Base-by-base conservation (phyloP, 768 basidiomycete genomes). In the Sistotremastrum suecicum region DNA sequence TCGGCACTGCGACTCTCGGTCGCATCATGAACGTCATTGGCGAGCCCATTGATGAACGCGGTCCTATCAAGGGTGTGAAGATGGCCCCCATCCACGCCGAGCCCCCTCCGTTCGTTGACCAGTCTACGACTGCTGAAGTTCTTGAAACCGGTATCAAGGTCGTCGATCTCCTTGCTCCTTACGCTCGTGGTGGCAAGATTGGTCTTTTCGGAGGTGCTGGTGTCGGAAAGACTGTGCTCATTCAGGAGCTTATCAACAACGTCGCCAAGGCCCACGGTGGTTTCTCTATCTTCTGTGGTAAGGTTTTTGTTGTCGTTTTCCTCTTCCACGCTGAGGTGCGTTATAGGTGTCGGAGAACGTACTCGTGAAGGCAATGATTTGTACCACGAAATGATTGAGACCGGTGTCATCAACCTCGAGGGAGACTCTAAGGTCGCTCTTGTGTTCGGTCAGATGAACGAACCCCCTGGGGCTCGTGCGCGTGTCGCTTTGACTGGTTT, bases 1-100 rank as follows among this genome's bases (percentile, higher is more conserved):
- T 99, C 60, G 95, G 95, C 52, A 78, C 77, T 50, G 88, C 76
- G 48, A 92, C 88, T 47, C 82, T 99, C 49, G 95, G 95, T 42
- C 90, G 95, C 60, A 99, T 99, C 76, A 98, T 99, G 90, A 99
- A 98, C 69, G 95, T 99, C 68, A 98, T 99, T 69, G 95, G 95
- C 59, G 92, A 98, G 65, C 91, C 95, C 61, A 98, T 99, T 64
- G 95, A 99, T 67, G 92, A 98, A 66, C 91, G 95, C 70, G 95
- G 95, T 49, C 92, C 92, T 54, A 97, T 98, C 72, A 84, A 87
- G 67, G 94, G 91, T 62, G 89, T 83, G 67, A 90, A 86, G 69
- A 71, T 81, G 51, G 77, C 61, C 51, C 87, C 94, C 57, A 99
- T 99, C 63, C 95, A 99, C 69, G 87, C 91, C 55, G 92, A 99